phyloP scores from a whole-genome alignment of 176 grass and related monocot species.

The Panicum miliaceum region DNA sequence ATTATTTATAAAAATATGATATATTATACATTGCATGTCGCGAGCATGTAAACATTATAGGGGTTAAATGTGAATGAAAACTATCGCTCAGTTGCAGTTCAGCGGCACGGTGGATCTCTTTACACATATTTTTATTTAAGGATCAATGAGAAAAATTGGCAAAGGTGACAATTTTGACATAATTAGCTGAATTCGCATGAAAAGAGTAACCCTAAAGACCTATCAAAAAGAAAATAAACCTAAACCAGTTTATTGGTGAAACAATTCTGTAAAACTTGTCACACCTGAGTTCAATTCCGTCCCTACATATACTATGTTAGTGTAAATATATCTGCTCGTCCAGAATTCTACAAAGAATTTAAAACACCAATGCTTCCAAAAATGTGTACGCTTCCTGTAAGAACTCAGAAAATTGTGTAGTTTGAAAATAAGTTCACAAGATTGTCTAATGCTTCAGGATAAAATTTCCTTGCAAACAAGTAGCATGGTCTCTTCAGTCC shows the following conservation, averaged over 20 bases:
- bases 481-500: conserved; percentile 66
- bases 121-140: not conserved
- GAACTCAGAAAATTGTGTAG: conserved; percentile 57
- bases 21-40: too few relatives aligned
- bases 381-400: not conserved
- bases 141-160: not conserved
- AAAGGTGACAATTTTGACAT: not conserved
- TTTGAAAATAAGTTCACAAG: conserved; percentile 62
- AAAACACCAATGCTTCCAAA: not conserved
- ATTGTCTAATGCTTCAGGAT: conserved; percentile 54
- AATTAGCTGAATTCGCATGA: not conserved
- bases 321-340: conserved; percentile 2
- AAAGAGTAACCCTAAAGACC: not conserved
- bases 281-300: not conserved
- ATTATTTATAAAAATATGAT: too few relatives aligned
- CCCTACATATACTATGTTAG: conserved; percentile 37
- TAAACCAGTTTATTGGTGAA: not conserved
- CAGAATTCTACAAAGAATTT: conserved; percentile 6
- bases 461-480: conserved; percentile 68
- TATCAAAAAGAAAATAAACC: conserved; percentile 9
- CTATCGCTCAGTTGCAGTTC: not conserved
- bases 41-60: too few relatives aligned
- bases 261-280: conserved; percentile 10
- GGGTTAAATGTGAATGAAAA: too few relatives aligned
- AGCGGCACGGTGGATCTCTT: not conserved